A percentile compares a stretch with the other conserved stretches of the same genome.
Evolutionary conservation across 2,329 filamentous ascomycete species (phyloP).

Genomic region (Domatiomyces catenatus): DNA sequence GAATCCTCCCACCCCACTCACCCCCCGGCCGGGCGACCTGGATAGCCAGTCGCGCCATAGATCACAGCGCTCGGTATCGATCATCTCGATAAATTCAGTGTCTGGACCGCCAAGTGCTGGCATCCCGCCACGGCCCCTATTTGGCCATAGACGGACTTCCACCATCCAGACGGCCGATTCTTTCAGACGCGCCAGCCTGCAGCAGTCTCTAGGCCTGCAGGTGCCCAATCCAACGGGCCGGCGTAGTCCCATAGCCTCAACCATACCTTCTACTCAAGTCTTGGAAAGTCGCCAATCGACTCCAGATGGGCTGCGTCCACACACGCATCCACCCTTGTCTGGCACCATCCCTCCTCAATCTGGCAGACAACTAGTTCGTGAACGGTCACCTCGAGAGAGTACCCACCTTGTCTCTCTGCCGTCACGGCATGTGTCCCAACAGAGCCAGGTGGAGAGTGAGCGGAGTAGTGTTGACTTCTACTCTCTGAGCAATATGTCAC

Average conservation of each 20-base stretch:
- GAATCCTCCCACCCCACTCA: constrained; percentile 17
- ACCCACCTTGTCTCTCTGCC: background rate
- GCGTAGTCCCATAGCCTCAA: constrained; percentile 10
- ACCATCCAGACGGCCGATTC: constrained; percentile 5
- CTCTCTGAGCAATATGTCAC: constrained; percentile 84
- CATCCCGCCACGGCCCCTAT: background rate
- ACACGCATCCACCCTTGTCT: constrained; percentile 14
- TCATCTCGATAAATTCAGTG: constrained; percentile 47
- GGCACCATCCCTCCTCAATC: background rate
- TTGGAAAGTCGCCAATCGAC: constrained; percentile 26
- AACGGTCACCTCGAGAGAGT: constrained; percentile 16
- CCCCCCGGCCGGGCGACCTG: constrained; percentile 22
- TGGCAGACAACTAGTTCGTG: background rate
- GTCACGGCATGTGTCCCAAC: background rate
- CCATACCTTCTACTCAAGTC: constrained; percentile 15
- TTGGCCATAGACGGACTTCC: constrained; percentile 14
- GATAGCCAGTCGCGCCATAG: background rate
- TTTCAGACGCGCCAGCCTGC: background rate
- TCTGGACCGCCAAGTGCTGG: constrained; percentile 1
- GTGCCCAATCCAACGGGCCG: constrained; percentile 5
- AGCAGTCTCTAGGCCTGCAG: constrained; percentile 5
- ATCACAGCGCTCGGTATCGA: constrained; percentile 57
- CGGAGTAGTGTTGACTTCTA: constrained; percentile 92
- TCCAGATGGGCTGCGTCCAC: constrained; percentile 41
- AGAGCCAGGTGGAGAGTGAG: constrained; percentile 48